Evolutionary conservation across 73 alveolate species (phyloP).

Genomic region (Tetrahymena thermophila): DNA sequence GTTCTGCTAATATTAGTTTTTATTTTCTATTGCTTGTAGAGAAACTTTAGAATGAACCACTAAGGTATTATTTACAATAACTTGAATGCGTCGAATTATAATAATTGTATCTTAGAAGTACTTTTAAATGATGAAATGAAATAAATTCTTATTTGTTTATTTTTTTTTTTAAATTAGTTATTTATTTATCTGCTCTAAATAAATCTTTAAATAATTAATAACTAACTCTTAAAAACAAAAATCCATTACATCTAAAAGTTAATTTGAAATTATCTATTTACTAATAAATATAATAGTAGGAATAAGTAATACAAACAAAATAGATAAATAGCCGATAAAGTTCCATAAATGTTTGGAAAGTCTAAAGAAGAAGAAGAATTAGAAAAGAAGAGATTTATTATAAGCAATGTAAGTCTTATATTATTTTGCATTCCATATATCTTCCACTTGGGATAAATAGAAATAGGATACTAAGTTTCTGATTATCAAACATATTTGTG

Average conservation of each 20-base stretch:
- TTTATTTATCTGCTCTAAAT: not conserved
- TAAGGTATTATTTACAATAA: not conserved
- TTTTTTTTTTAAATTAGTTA: too few relatives aligned
- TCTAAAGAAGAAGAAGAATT: not conserved
- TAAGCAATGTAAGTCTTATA: not conserved
- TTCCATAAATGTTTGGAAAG: not conserved
- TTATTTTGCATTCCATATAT: not conserved
- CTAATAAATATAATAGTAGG: not conserved
- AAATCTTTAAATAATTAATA: not conserved
- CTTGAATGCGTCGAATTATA: not conserved
- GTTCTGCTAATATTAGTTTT: too few relatives aligned
- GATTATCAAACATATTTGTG: not conserved
- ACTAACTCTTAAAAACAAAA: too few relatives aligned
- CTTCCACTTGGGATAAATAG: not conserved
- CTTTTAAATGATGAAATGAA: not conserved
- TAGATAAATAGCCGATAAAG: not conserved
- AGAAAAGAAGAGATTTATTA: not conserved
- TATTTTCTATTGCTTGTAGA: not conserved
- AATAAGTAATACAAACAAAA: not conserved
- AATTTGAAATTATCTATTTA: too few relatives aligned
- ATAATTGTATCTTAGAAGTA: not conserved
- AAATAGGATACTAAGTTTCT: not conserved
- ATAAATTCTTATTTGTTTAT: not conserved
- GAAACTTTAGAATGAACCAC: not conserved
- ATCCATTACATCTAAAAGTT: too few relatives aligned